Conservation (phyloP, 768 basidiomycete genomes). For the Tricholoma saponaceum region DNA sequence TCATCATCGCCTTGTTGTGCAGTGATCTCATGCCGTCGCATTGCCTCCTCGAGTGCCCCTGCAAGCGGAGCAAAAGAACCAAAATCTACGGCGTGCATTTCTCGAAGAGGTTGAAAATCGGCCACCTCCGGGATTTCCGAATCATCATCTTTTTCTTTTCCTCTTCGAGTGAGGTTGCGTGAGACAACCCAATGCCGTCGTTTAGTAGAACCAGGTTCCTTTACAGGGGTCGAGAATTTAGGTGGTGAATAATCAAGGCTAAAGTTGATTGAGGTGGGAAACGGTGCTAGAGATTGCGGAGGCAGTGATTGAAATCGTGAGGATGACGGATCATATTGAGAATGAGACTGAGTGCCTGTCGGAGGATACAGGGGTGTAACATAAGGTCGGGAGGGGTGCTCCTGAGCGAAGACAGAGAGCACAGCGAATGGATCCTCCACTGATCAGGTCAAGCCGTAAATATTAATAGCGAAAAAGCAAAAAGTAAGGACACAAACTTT, state of each 20-base stretch:
- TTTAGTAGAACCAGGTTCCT: constrained; percentile 24
- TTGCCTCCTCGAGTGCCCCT: constrained; percentile 42
- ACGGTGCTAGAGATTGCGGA: constrained; percentile 16
- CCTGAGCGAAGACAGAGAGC: constrained; percentile 59
- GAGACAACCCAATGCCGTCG: constrained; percentile 60
- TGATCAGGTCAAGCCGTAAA: constrained; percentile 20
- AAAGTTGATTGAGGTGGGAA: constrained; percentile 13
- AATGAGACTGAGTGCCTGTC: constrained; percentile 14
- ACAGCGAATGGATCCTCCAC: constrained; percentile 80
- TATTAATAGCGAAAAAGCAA: not conserved
- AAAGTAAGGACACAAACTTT: constrained; percentile 42
- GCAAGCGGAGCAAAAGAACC: constrained; percentile 57
- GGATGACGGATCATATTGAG: constrained; percentile 18
- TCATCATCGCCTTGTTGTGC: constrained; percentile 28
- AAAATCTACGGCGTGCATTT: constrained; percentile 53
- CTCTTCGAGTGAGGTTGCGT: constrained; percentile 49
- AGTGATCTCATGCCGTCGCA: constrained; percentile 27
- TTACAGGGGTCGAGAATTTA: constrained; percentile 23
- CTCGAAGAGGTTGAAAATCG: constrained; percentile 46
- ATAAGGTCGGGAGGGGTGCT: constrained; percentile 49
- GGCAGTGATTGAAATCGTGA: constrained; percentile 21
- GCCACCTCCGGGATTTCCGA: constrained; percentile 30
- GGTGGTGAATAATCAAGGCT: constrained; percentile 12
- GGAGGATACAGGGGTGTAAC: constrained; percentile 56
- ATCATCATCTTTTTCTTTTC: constrained; percentile 54